Evolutionary conservation across 345 rosid species (phyloP).

Genomic region (Eucalyptus tenuipes): DNA sequence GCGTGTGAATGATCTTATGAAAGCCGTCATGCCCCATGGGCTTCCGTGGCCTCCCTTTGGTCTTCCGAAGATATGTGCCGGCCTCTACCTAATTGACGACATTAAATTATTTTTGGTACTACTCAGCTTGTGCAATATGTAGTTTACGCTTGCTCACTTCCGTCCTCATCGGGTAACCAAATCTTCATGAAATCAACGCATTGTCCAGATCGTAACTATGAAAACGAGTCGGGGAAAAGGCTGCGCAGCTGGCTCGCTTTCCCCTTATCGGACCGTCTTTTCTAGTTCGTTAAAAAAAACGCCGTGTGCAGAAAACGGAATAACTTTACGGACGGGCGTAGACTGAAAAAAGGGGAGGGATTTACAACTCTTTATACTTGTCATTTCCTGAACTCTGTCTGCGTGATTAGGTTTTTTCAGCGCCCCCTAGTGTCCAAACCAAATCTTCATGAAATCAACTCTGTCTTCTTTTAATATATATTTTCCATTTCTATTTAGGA

Average conservation of each 20-base stretch:
- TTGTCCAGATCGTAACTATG: background rate
- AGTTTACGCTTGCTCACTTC: background rate
- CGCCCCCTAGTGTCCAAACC: background rate
- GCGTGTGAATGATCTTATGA: background rate
- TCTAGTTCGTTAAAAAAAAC: background rate
- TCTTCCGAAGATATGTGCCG: background rate
- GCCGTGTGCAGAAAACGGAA: background rate
- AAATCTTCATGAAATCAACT: no score
- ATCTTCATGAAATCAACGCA: background rate
- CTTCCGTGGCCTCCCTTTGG: background rate
- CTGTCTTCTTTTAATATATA: fast-evolving
- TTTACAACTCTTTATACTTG: background rate
- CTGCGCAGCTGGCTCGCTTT: background rate
- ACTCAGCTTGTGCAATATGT: background rate
- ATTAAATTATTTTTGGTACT: background rate
- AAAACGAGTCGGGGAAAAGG: background rate
- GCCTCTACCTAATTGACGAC: background rate
- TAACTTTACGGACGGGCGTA: background rate
- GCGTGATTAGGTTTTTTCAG: background rate
- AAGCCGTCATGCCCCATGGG: background rate
- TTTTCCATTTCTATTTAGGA: background rate
- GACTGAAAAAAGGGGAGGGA: fast-evolving
- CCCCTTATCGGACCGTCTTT: background rate
- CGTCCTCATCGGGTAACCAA: background rate
- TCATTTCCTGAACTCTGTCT: background rate